Evolutionary conservation across 2,329 filamentous ascomycete species (phyloP), one percentile per base, ranked within the genome.

Genomic region (Aspergillus costaricaensis): DNA sequence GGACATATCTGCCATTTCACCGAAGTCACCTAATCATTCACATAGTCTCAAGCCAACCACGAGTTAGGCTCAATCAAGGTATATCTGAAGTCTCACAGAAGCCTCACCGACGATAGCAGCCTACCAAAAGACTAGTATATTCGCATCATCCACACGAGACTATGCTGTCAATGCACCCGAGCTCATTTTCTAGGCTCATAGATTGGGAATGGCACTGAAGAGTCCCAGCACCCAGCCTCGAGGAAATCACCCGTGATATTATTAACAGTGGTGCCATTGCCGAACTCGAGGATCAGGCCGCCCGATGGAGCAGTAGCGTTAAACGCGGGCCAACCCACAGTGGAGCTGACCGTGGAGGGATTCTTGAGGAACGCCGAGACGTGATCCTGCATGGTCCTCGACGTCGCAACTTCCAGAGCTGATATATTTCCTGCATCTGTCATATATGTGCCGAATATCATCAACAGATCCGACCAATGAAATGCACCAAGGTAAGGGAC

Each of bases 401-500:
- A 67, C 4, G 67, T 67, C 7, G 55, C 60, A 5, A 61, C 49
- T 41, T 70, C 69, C 3, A 69, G 54, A 3, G 61, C 23, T 15
- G 62, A 27, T 12, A 55, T 27, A 10, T 44, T 36, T 1, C 52
- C 62, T 6, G 58, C 36, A 30, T 62, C 57, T 21, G 64, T 47
- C 15, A 60, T 49, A 39, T 66, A 63, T 5, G 62, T 62, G 15
- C 66, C 68, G 25, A 69, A 68, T 23, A 66, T 62, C 59, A 69
- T 66, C 3, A 65, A 43, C 5, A 69, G 55, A 51, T 70, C 68
- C 5, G 68, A 67, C 43, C 68, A 71, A 59, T 81, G 79, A 53
- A 77, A 81, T 1, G 78, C 78, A 10, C 79, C 78, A 47, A 80
- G 70, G 76, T 77, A 81, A 1, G 69, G 60, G 25, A 67, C 67